Evolutionary conservation across 108 stramenopile genomes (phyloP).

Genomic region (Skeletonema potamos): DNA sequence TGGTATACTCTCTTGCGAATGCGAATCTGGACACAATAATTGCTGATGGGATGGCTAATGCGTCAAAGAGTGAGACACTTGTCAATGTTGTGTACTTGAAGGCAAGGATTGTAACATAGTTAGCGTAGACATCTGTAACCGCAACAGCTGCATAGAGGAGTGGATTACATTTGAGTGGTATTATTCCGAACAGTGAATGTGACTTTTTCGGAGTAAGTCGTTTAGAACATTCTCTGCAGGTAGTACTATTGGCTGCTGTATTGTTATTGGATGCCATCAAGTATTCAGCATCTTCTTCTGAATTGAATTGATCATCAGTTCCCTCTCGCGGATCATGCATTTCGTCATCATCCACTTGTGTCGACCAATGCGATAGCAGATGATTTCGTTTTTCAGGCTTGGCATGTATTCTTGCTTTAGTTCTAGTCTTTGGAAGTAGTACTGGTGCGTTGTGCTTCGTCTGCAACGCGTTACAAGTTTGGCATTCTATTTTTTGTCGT

Average conservation of each 20-base stretch:
- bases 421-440: neutral
- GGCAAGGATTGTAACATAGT: slow-evolving; percentile 63
- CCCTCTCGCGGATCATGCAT: neutral
- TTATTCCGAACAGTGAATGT: slow-evolving; percentile 30
- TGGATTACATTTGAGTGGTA: slow-evolving; percentile 24
- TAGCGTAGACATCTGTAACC: slow-evolving; percentile 70
- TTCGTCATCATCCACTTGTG: slow-evolving; percentile 8
- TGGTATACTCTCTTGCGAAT: slow-evolving; percentile 68
- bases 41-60: slow-evolving; percentile 91
- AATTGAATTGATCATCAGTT: neutral
- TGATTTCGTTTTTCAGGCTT: slow-evolving; percentile 18
- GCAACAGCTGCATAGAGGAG: slow-evolving; percentile 40
- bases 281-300: slow-evolving; percentile 1
- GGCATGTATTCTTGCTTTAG: slow-evolving; percentile 1
- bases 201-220: neutral
- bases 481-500: neutral
- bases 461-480: neutral
- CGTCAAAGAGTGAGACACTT: slow-evolving; percentile 89
- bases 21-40: slow-evolving; percentile 84
- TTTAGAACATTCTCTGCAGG: neutral
- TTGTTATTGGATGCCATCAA: slow-evolving; percentile 2
- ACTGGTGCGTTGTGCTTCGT: neutral
- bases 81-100: slow-evolving; percentile 93
- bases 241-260: neutral
- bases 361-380: slow-evolving; percentile 10